Percentiles rank a stretch among this genome's conserved stretches.
phyloP scores from a whole-genome alignment of 179 eudicot genomes.

The Spergularia azorica region DNA sequence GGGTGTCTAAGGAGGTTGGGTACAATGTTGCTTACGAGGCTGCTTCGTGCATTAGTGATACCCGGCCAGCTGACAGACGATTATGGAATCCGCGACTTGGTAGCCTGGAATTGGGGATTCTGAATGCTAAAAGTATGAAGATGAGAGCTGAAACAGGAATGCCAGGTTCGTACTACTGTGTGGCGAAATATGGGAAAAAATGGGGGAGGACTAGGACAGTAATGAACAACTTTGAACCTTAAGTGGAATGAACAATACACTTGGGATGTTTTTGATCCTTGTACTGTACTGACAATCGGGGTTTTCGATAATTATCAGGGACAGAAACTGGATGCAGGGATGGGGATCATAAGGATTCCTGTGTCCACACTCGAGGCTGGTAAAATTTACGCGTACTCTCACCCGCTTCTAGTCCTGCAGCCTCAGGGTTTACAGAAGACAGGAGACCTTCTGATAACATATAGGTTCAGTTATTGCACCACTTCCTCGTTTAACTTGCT shows the following conservation, averaged over 20 bases:
- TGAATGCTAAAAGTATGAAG: constrained; percentile 33
- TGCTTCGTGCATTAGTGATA: constrained; percentile 29
- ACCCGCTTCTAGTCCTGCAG: constrained; percentile 25
- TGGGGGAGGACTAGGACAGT: constrained; percentile 45
- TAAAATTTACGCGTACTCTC: constrained; percentile 28
- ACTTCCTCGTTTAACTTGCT: constrained; percentile 21
- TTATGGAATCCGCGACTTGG: constrained; percentile 39
- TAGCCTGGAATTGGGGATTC: constrained; percentile 32
- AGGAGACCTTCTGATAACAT: constrained; percentile 35
- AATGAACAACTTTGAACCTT: constrained; percentile 30
- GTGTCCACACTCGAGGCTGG: constrained; percentile 29
- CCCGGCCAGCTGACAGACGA: constrained; percentile 33
- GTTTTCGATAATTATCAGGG: constrained; percentile 36
- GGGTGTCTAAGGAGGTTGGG: constrained; percentile 36
- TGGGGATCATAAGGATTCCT: constrained; percentile 25
- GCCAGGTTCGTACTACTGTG: constrained; percentile 36
- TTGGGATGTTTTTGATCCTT: constrained; percentile 45
- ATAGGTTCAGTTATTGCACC: constrained; percentile 26
- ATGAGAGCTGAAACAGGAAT: constrained; percentile 17
- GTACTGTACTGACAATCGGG: constrained; percentile 40
- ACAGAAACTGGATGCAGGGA: background rate
- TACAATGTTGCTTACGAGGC: constrained; percentile 39
- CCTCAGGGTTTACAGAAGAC: constrained; percentile 30
- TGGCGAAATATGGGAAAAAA: constrained; percentile 44
- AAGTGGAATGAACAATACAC: constrained; percentile 49